Conservation (phyloP, 2,329 filamentous ascomycete species). For the Exophiala spinifera region DNA sequence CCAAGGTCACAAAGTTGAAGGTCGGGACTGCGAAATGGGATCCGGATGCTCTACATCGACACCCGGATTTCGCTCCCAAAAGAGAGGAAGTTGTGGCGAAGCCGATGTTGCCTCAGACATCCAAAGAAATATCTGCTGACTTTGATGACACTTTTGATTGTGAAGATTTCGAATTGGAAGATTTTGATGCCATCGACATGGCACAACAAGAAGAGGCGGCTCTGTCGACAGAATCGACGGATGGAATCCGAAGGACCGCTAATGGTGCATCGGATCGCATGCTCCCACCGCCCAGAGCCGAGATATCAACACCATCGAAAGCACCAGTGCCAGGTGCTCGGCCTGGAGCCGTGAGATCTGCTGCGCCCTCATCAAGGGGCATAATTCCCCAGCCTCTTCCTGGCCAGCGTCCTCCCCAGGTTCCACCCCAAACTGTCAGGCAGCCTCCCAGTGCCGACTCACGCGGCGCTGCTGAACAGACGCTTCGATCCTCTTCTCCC, state of each 20-base stretch:
- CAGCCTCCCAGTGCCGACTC: constrained; percentile 1
- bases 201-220: constrained; percentile 75
- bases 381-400: constrained; percentile 21
- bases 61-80: constrained; percentile 64
- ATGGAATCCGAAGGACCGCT: constrained; percentile 24
- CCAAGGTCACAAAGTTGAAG: constrained; percentile 88
- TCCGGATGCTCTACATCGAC: constrained; percentile 74
- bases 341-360: background rate
- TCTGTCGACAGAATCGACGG: constrained; percentile 43
- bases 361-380: background rate
- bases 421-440: constrained; percentile 3
- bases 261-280: constrained; percentile 17
- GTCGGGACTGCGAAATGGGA: constrained; percentile 73
- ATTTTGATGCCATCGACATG: constrained; percentile 67
- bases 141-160: constrained; percentile 36
- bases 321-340: constrained; percentile 10
- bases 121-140: constrained; percentile 11
- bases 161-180: constrained; percentile 70
- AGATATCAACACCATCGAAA: constrained; percentile 25
- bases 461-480: constrained; percentile 4
- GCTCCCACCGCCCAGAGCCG: constrained; percentile 5
- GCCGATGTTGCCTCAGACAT: constrained; percentile 25
- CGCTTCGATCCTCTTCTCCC: constrained; percentile 23
- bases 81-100: constrained; percentile 54
- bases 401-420: constrained; percentile 14